A percentile compares a stretch with the other conserved stretches of the same genome.
Conservation (phyloP, 2,329 filamentous ascomycete species). For the Alternaria postmessia region DNA sequence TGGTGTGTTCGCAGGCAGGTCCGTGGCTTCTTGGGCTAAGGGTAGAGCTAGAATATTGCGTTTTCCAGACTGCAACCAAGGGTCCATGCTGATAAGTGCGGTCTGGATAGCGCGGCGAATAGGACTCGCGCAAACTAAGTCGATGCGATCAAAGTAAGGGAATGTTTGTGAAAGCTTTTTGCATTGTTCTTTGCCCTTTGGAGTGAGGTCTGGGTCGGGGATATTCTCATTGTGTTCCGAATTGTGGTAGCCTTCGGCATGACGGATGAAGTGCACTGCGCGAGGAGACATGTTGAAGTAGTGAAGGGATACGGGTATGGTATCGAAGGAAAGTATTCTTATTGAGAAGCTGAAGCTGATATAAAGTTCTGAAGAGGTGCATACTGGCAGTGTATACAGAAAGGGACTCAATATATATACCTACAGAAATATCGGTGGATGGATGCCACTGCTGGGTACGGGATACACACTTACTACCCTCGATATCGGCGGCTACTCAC, state of each 20-base stretch:
- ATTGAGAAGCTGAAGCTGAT: background rate
- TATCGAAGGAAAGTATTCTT: background rate
- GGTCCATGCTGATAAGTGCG: conserved; percentile 68
- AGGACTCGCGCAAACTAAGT: conserved; percentile 77
- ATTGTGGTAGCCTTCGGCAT: conserved; percentile 81
- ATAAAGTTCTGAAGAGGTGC: background rate
- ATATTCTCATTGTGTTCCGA: conserved; percentile 70
- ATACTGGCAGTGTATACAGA: background rate
- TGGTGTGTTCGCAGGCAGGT: conserved; percentile 18
- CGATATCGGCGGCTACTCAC: background rate
- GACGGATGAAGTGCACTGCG: conserved; percentile 65
- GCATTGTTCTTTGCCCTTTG: conserved; percentile 77
- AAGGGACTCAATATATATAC: background rate
- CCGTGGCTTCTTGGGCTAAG: conserved; percentile 15
- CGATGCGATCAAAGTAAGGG: conserved; percentile 53
- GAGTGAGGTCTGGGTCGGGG: conserved; percentile 78
- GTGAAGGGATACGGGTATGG: background rate
- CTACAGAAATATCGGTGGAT: too few relatives aligned
- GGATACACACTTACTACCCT: background rate
- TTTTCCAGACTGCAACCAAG: conserved; percentile 29
- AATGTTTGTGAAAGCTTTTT: too few relatives aligned
- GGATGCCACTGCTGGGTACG: too few relatives aligned
- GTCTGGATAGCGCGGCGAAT: conserved; percentile 82
- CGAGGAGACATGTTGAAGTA: conserved; percentile 20
- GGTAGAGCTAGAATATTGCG: conserved; percentile 10